Evolutionary conservation across 352 stramenopile species (phyloP).

Genomic region (Pythium biforme): DNA sequence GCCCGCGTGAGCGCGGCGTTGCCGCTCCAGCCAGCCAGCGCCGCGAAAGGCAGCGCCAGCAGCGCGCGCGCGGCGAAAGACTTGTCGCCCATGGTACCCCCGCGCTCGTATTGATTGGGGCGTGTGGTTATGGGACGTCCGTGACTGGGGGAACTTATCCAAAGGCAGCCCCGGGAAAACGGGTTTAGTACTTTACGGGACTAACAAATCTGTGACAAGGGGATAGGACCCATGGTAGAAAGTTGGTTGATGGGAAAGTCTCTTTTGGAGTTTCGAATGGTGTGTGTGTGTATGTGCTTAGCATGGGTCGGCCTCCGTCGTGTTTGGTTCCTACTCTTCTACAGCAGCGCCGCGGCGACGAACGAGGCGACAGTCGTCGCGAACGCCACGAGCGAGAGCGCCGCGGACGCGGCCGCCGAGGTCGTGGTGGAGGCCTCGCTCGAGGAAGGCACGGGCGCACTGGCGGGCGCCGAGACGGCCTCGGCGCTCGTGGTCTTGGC

Average conservation of each 20-base stretch:
- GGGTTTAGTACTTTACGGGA: no score
- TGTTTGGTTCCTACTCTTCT: no score
- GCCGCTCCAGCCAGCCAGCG: slow-evolving; percentile 63
- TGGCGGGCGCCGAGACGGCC: neutral
- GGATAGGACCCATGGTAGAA: no score
- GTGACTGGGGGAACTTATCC: no score
- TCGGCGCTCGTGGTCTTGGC: slow-evolving; percentile 9
- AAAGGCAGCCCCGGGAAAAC: no score
- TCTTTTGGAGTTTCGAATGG: no score
- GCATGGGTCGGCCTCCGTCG: no score
- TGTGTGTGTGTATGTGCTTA: no score
- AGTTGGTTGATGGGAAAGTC: no score
- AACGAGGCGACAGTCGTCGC: slow-evolving; percentile 1
- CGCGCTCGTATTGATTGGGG: no score
- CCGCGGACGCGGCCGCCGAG: neutral
- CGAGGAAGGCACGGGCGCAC: slow-evolving; percentile 1
- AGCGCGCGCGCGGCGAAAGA: slow-evolving; percentile 44
- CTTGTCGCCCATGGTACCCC: slow-evolving; percentile 9
- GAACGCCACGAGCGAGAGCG: slow-evolving; percentile 6
- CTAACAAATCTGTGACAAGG: neutral
- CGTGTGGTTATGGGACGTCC: no score
- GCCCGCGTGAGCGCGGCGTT: slow-evolving; percentile 61
- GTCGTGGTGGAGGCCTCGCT: neutral
- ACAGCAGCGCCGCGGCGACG: neutral
- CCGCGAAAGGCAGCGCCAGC: slow-evolving; percentile 54